These are phyloP conservation scores for Lactifluus pinguis DNA, from an alignment of 768 basidiomycete genomes.

Conservation along the genomic window DNA sequence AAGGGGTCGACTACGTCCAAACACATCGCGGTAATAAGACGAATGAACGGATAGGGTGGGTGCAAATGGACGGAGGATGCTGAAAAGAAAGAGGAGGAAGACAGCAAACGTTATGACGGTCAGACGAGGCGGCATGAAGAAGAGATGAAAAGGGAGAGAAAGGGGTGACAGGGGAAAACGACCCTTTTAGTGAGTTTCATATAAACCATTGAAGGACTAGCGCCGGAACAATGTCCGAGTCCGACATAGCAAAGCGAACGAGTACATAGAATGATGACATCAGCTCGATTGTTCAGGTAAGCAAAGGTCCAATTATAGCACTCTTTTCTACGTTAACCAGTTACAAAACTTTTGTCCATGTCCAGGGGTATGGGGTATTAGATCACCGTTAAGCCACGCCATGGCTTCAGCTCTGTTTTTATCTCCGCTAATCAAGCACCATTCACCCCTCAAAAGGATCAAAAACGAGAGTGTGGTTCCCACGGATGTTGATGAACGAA, in stretches of 20 bases:
- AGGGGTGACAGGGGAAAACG: background rate
- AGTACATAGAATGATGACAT: background rate
- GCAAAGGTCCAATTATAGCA: background rate
- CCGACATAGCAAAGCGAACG: background rate
- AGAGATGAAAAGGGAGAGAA: too few relatives aligned
- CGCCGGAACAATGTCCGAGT: background rate
- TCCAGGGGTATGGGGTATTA: slow-evolving; percentile 4
- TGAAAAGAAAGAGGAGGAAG: background rate
- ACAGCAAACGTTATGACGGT: background rate
- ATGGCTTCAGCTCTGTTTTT: background rate
- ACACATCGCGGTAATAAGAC: background rate
- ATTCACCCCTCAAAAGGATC: background rate
- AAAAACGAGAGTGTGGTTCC: slow-evolving; percentile 19
- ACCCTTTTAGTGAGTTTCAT: background rate
- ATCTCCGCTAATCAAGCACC: background rate
- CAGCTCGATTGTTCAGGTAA: background rate
- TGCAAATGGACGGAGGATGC: background rate
- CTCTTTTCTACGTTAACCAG: background rate
- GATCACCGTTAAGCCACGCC: background rate
- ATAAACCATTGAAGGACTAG: background rate
- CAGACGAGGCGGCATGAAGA: background rate
- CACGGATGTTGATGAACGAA: slow-evolving; percentile 43
- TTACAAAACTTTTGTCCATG: background rate
- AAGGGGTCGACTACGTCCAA: background rate
- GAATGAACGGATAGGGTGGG: background rate